Conservation (phyloP, 2,329 filamentous ascomycete genomes). For the Fusarium agapanthi region DNA sequence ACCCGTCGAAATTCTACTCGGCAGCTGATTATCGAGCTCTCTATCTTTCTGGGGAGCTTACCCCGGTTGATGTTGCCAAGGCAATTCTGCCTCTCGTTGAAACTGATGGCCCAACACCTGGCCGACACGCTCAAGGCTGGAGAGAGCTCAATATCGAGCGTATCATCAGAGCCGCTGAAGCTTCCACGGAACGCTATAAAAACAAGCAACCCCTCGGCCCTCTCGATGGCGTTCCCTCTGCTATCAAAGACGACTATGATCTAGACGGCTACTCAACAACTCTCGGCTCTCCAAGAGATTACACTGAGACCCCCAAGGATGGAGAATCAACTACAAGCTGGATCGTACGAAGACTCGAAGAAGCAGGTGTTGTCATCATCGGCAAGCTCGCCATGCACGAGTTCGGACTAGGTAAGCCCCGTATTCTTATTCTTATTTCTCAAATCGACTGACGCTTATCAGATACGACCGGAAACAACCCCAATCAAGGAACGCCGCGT, state of each 20-base stretch:
- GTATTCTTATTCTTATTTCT: background rate
- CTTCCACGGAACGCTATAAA: constrained; percentile 57
- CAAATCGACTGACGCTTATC: constrained; percentile 1
- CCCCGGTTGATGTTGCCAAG: constrained; percentile 55
- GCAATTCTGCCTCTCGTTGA: constrained; percentile 57
- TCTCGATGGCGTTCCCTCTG: constrained; percentile 77
- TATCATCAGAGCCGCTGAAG: constrained; percentile 54
- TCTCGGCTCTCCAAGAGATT: constrained; percentile 69
- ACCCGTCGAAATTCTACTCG: constrained; percentile 44
- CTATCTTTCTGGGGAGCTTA: constrained; percentile 56
- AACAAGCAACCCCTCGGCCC: constrained; percentile 66
- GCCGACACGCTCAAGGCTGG: constrained; percentile 55
- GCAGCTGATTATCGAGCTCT: constrained; percentile 56
- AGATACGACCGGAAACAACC: constrained; percentile 82
- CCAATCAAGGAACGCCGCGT: constrained; percentile 74
- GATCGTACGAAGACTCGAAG: constrained; percentile 75
- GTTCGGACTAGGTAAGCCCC: constrained; percentile 68
- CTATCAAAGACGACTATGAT: constrained; percentile 80
- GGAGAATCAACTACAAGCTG: constrained; percentile 64
- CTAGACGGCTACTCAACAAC: constrained; percentile 76
- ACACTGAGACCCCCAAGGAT: constrained; percentile 56
- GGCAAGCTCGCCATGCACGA: constrained; percentile 83
- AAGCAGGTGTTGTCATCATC: constrained; percentile 75
- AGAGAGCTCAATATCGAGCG: constrained; percentile 54
- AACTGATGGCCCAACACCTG: constrained; percentile 48